Conservation (phyloP, 2,329 filamentous ascomycete species). For the Pseudogymnoascus sp. region DNA sequence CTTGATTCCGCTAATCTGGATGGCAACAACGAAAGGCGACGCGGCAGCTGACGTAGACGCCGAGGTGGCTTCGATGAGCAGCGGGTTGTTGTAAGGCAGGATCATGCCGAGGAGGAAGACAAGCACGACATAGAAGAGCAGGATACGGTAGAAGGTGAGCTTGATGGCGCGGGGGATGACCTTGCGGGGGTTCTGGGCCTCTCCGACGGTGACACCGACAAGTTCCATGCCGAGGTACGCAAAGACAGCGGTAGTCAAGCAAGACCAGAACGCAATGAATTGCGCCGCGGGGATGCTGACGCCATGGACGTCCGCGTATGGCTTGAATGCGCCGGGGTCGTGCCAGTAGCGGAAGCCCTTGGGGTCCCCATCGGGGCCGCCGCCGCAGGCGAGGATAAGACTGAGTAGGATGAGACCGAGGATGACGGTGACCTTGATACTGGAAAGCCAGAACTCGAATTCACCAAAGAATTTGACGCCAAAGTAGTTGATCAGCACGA, state of each 20-base stretch:
- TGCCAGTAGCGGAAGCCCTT: conserved; percentile 46
- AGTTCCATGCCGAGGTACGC: conserved; percentile 59
- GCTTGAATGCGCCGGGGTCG: conserved; percentile 35
- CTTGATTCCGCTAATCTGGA: conserved; percentile 56
- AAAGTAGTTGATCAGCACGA: conserved; percentile 62
- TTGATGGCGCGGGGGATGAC: conserved; percentile 60
- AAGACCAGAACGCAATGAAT: conserved; percentile 53
- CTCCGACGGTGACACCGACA: conserved; percentile 54
- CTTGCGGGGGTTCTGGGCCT: conserved; percentile 55
- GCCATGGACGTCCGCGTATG: conserved; percentile 33
- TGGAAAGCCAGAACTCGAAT: conserved; percentile 54
- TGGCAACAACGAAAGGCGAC: conserved; percentile 49
- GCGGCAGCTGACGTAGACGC: conserved; percentile 37
- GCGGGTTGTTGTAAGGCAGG: conserved; percentile 57
- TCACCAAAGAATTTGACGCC: conserved; percentile 29
- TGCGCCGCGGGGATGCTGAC: conserved; percentile 39
- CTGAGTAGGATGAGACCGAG: conserved; percentile 59
- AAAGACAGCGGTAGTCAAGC: conserved; percentile 46
- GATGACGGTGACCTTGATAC: conserved; percentile 63
- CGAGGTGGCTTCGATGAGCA: conserved; percentile 39
- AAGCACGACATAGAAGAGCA: conserved; percentile 57
- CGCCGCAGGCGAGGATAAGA: conserved; percentile 56
- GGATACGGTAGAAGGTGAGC: conserved; percentile 55
- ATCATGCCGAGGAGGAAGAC: conserved; percentile 55
- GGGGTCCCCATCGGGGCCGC: conserved; percentile 50